Conservation (phyloP, 2,329 filamentous ascomycete species). For the Pseudogymnoascus sp. region DNA sequence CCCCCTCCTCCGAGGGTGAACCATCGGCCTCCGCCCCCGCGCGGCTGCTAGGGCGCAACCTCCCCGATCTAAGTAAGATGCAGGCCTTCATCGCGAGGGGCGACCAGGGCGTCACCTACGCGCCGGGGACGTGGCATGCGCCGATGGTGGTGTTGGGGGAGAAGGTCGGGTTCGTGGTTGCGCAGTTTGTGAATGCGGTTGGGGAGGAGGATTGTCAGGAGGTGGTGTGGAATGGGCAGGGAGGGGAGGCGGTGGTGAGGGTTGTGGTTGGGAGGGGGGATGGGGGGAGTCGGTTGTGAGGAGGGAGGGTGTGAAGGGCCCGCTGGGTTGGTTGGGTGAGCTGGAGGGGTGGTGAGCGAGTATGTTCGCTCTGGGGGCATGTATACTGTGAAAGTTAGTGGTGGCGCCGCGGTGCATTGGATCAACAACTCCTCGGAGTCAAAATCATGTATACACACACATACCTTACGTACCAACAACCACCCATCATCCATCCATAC, state of each 20-base stretch:
- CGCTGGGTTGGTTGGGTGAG: neutral
- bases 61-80: constrained; percentile 64
- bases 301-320: neutral
- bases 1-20: constrained; percentile 42
- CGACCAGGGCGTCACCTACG: constrained; percentile 84
- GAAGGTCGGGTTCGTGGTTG: constrained; percentile 77
- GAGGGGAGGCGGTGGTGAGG: constrained; percentile 9
- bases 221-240: constrained; percentile 33
- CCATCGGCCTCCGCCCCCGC: constrained; percentile 29
- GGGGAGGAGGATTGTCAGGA: constrained; percentile 82
- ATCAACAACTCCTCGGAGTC: neutral
- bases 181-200: constrained; percentile 82
- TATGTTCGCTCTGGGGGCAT: neutral
- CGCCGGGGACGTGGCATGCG: constrained; percentile 87
- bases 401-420: neutral
- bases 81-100: constrained; percentile 71
- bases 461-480: neutral
- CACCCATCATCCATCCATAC: neutral
- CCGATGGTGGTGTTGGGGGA: constrained; percentile 78
- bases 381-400: neutral
- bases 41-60: constrained; percentile 22
- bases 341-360: neutral
- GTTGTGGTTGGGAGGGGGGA: constrained; percentile 16
- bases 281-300: neutral
- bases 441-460: neutral